These are phyloP conservation scores for Kodamaea hsintzibuensis DNA, from an alignment of 805 yeast genomes.

Conservation along the genomic window DNA sequence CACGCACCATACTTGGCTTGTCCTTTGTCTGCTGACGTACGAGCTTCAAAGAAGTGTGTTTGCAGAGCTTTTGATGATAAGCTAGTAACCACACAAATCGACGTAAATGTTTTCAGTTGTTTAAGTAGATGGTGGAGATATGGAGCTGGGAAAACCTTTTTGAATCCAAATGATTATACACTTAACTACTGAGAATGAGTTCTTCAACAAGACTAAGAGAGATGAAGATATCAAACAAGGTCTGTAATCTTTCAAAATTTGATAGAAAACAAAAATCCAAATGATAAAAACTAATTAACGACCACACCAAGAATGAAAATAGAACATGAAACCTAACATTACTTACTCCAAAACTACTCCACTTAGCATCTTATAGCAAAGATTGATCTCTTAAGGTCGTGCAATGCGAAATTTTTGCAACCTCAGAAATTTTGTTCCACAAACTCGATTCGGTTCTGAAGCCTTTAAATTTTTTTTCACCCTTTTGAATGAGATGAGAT, in stretches of 20 bases:
- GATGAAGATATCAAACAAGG: too few species aligned
- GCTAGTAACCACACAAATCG: constrained; percentile 31
- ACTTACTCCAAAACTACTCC: background rate
- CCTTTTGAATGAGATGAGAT: constrained; percentile 8
- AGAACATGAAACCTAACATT: too few species aligned
- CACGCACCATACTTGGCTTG: constrained; percentile 46
- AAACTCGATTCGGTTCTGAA: constrained; percentile 3
- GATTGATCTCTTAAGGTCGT: constrained; percentile 13
- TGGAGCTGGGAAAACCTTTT: constrained; percentile 59
- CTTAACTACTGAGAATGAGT: background rate
- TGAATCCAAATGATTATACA: constrained; percentile 41
- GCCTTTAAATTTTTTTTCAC: constrained; percentile 11
- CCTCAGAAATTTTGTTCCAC: background rate
- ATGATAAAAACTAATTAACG: background rate
- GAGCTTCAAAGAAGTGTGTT: constrained; percentile 38
- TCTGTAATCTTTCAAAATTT: background rate
- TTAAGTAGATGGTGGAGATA: constrained; percentile 74
- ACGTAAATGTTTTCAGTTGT: constrained; percentile 60
- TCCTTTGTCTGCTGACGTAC: constrained; percentile 35
- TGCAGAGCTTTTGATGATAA: constrained; percentile 26
- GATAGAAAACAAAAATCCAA: background rate
- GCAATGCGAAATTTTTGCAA: constrained; percentile 8
- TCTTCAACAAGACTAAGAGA: too few species aligned
- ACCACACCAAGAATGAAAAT: too few species aligned
- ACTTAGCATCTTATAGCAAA: background rate